These are phyloP conservation scores for Lasiodiplodia gonubiensis DNA, from an alignment of 2,329 filamentous ascomycete species.

Conservation along the genomic window DNA sequence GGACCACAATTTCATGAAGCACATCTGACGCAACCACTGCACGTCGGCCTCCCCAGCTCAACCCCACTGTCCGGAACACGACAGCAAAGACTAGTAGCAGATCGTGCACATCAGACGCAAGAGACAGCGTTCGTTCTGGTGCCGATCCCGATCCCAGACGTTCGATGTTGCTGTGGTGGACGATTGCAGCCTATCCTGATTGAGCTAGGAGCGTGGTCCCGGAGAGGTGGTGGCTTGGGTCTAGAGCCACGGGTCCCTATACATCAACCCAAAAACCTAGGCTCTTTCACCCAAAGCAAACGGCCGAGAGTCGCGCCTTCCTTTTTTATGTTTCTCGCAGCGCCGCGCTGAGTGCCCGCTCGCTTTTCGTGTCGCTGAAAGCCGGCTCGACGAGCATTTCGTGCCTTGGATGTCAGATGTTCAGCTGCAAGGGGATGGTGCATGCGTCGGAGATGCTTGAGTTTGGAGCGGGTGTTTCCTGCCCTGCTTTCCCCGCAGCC, in stretches of 20 bases:
- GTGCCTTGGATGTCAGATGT: not conserved
- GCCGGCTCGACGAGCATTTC: not conserved
- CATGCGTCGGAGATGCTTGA: not conserved
- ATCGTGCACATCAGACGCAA: not conserved
- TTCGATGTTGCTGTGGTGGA: conserved; percentile 10
- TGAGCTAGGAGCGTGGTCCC: not conserved
- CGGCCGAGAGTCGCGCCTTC: not conserved
- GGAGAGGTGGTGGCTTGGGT: conserved; percentile 5
- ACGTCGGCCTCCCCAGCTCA: not conserved
- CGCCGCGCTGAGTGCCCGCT: not conserved
- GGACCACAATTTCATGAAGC: not conserved
- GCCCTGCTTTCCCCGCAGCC: not conserved
- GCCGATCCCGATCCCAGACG: conserved; percentile 18
- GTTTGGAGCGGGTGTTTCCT: not conserved
- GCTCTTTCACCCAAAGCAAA: not conserved
- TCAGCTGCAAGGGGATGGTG: not conserved
- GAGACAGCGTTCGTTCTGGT: not conserved
- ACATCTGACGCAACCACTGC: not conserved
- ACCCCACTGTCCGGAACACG: not conserved
- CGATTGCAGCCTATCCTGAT: conserved; percentile 4
- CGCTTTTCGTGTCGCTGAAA: not conserved
- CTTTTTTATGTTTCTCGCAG: not conserved
- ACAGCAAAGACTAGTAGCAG: not conserved
- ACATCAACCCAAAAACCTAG: not conserved
- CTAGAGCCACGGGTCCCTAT: conserved; percentile 5